A percentile compares a stretch with the other conserved stretches of the same genome.
phyloP scores from a whole-genome alignment of 495 filamentous ascomycete genomes.

The Massariosphaeria phaeospora region DNA sequence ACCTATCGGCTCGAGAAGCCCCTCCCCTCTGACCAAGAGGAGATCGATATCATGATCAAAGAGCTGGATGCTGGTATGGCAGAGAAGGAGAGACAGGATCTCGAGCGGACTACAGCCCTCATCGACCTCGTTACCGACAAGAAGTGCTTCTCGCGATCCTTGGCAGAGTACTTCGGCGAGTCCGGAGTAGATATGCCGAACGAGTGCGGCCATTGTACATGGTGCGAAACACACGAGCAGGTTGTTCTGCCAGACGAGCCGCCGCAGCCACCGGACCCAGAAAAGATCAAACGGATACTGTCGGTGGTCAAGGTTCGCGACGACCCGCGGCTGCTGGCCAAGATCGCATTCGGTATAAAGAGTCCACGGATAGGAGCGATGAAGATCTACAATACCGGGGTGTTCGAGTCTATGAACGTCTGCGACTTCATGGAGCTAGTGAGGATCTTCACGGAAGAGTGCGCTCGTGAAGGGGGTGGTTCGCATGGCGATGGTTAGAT shows the following conservation, averaged over 20 bases:
- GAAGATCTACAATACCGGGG: slow-evolving; percentile 41
- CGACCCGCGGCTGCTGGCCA: slow-evolving; percentile 52
- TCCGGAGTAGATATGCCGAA: slow-evolving; percentile 38
- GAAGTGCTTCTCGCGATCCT: slow-evolving; percentile 44
- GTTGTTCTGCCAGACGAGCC: slow-evolving; percentile 29
- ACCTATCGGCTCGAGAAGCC: slow-evolving; percentile 47
- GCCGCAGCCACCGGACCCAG: slow-evolving; percentile 36
- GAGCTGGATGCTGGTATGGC: slow-evolving; percentile 48
- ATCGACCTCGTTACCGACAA: slow-evolving; percentile 47
- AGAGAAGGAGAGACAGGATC: slow-evolving; percentile 46
- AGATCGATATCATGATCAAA: slow-evolving; percentile 41
- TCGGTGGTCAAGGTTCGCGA: slow-evolving; percentile 43
- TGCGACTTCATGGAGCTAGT: slow-evolving; percentile 16
- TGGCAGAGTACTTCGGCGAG: slow-evolving; percentile 56
- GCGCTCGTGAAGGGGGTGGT: too few relatives aligned
- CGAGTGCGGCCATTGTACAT: slow-evolving; percentile 52
- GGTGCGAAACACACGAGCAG: slow-evolving; percentile 45
- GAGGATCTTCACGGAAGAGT: too few relatives aligned
- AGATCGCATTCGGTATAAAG: slow-evolving; percentile 54
- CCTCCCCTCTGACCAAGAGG: slow-evolving; percentile 42
- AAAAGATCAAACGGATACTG: slow-evolving; percentile 42
- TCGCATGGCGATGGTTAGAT: too few relatives aligned
- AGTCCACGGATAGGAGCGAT: slow-evolving; percentile 48
- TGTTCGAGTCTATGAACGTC: slow-evolving; percentile 48
- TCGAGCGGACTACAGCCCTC: slow-evolving; percentile 47